Evolutionary conservation across 768 basidiomycete genomes (phyloP), one percentile per base, ranked within the genome.

Genomic region (Trametes sanguinea): DNA sequence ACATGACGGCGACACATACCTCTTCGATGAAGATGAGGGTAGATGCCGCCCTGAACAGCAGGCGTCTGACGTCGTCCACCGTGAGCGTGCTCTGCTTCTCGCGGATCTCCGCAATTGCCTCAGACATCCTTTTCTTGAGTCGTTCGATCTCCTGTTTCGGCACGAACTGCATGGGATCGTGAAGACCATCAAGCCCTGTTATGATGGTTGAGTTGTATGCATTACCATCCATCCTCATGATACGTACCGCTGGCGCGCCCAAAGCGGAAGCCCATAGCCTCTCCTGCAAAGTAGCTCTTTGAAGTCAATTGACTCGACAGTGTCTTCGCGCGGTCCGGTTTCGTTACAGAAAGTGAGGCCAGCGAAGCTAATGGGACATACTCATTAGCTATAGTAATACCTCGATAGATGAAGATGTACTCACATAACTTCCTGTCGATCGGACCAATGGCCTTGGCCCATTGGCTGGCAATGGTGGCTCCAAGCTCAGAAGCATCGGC

Each of bases 281-380:
- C 94, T 30, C 95, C 95, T 22, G 85, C 81, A 69, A 87, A 98
- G 72, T 94, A 94, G n/a, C 87, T 87, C 71, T 96, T 96, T 43
- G 90, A 89, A 0, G 94, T 89, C 58, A 97, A 85, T 69, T 98
- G 92, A 65, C 88, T 91, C 0, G 91, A 82, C 45, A 98, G 80
- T 1, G 84, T 79, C 71, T 92, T 92, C 8, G 95, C 84, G 22
- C 87, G 85, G 72, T 99, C 96, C 4, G 88, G 83, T 64, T 87
- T 86, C 83, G 88, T 87, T 53, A 77, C 80, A 0, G 84, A 83
- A 39, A 87, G 72, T 0, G 76, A 71, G 42, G 82, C 77, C 45
- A 90, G 72, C 0, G 83, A 87, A 32, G 81, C 86, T 88, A 60
- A 35, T 51, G 60, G 54, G n/a, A 48, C 39, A 32, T 10, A 50